A percentile compares a stretch with the other conserved stretches of the same genome.
Evolutionary conservation across 2,329 filamentous ascomycete species (phyloP).

Genomic region (Diaporthe sp.): DNA sequence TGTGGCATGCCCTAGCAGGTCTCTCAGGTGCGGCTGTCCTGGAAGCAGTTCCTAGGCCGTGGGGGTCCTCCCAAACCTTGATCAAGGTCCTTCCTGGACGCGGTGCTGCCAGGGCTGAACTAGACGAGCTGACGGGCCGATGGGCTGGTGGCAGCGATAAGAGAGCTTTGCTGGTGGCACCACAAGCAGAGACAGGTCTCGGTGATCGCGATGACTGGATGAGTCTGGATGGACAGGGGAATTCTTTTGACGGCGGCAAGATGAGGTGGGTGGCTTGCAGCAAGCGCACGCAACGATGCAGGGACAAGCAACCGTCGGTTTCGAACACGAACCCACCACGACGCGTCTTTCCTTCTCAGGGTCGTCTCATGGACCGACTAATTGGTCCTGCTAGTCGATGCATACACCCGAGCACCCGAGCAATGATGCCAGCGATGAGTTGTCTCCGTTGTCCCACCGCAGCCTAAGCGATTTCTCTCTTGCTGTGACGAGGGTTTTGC

Average conservation of each 20-base stretch:
- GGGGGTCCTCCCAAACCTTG: neutral
- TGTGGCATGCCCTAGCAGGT: neutral
- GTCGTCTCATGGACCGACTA: neutral
- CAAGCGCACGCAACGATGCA: no score
- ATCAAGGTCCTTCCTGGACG: slow-evolving; percentile 9
- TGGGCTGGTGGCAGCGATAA: neutral
- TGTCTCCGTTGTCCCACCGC: neutral
- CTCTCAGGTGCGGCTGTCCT: neutral
- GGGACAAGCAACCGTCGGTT: slow-evolving; percentile 8
- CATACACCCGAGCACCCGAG: neutral
- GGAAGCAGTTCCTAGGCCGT: slow-evolving; percentile 1
- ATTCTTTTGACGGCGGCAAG: slow-evolving; percentile 19
- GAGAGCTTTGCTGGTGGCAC: neutral
- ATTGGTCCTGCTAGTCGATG: neutral
- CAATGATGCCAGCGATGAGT: slow-evolving; percentile 17
- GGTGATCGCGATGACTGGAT: slow-evolving; percentile 15
- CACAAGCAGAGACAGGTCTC: slow-evolving; percentile 7
- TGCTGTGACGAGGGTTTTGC: neutral
- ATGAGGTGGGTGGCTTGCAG: slow-evolving; percentile 26
- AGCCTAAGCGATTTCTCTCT: neutral
- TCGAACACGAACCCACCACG: slow-evolving; percentile 17
- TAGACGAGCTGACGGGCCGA: slow-evolving; percentile 4
- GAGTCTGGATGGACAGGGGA: slow-evolving; percentile 8
- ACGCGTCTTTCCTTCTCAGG: neutral
- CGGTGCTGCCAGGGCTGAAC: slow-evolving; percentile 7